Percentiles rank a stretch among this genome's conserved stretches.
Conservation (phyloP, 345 rosid species). For the Viola odorata region DNA sequence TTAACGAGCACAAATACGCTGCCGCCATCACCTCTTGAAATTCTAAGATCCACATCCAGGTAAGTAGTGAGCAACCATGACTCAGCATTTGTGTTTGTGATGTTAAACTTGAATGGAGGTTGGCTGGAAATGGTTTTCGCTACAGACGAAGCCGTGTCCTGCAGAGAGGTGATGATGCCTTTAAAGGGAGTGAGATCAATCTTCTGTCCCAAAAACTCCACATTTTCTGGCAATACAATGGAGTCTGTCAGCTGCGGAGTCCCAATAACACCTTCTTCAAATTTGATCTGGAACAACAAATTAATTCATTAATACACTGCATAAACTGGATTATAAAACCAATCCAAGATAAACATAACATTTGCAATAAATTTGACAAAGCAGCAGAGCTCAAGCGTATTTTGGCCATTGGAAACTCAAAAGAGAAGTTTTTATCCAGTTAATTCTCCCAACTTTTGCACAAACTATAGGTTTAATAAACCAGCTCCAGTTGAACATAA, state of each 20-base stretch:
- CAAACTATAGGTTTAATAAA: too few species aligned
- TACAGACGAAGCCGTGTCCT: constrained; percentile 78
- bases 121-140: constrained; percentile 82
- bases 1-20: constrained; percentile 80
- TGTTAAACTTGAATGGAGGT: constrained; percentile 74
- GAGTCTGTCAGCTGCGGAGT: constrained; percentile 92
- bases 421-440: neutral
- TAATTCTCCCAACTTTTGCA: neutral
- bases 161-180: constrained; percentile 68
- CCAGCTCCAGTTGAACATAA: too few species aligned
- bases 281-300: constrained; percentile 53
- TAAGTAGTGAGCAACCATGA: constrained; percentile 91
- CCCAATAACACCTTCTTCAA: constrained; percentile 84
- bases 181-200: constrained; percentile 64
- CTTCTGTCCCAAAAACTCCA: constrained; percentile 79
- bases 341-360: neutral
- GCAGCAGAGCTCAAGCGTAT: neutral
- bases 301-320: neutral
- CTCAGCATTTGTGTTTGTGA: constrained; percentile 56
- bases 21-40: constrained; percentile 85
- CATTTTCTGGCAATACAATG: constrained; percentile 67
- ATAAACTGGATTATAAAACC: neutral
- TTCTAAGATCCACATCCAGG: constrained; percentile 77
- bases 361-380: neutral
- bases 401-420: neutral